Evolutionary conservation across 2,329 filamentous ascomycete genomes (phyloP), one percentile per base, ranked within the genome.

Genomic region (Ceratocystis huliohia): DNA sequence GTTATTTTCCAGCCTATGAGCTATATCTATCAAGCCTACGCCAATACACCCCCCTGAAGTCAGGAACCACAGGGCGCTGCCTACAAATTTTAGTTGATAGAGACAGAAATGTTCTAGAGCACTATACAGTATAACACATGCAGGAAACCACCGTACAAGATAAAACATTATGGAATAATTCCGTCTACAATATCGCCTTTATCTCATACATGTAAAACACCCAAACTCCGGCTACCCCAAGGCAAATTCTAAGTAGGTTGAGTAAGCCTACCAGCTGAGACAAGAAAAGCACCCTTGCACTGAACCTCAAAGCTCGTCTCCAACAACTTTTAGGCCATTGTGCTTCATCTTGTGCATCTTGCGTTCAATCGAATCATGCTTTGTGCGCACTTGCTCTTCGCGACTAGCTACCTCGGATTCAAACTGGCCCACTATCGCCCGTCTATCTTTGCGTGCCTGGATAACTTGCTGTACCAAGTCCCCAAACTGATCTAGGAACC

Each of bases 1-100:
- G 79, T 0, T 85, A 89, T 74, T 89, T 86, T 71, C 87, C 87
- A 3, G 85, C 85, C 1, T 89, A 89, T 71, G 87, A 89, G 76
- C 78, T 89, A 10, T 90, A 68, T 56, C 25, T 68, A 22, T 22
- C 37, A 15, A 59, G 53, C 44, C 59, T 68, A 8, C 56, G 45
- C 10, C 25, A 45, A 7, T n/a, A 28, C 5, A 63, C 63, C 8
- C 37, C 65, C 6, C 30, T 33, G 13, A 46, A 28, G 10, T 66
- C 73, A 1, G 73, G 78, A 20, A 79, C 77, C 71, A 73, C 78
- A 30, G 79, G 79, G 5, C 77, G 78, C 69, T 86, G 89, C 73
- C 75, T 89, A 70, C 77, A 84, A 65, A 74, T 89, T 62, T 76
- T 87, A 8, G 82, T 89, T 1, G 80, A 81, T 53, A 79, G 79